Conservation (phyloP, 164 flowering plant species). For the Brasenia schreberi region DNA sequence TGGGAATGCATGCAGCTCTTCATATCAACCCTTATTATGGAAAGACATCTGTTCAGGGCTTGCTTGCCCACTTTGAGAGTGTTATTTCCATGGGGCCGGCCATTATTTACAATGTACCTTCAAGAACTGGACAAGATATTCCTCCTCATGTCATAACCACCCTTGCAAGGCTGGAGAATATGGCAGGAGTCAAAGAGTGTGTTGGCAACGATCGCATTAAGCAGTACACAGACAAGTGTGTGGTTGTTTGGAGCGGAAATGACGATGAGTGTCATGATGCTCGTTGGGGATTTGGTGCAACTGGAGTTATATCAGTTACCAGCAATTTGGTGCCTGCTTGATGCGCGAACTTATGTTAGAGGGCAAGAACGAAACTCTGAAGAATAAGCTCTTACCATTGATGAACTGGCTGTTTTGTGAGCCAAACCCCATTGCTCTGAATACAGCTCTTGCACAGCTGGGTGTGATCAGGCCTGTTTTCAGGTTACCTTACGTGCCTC, state of each 20-base stretch:
- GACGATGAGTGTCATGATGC: slow-evolving; percentile 84
- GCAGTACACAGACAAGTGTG: slow-evolving; percentile 41
- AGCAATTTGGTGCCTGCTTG: slow-evolving; percentile 43
- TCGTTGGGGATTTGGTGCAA: slow-evolving; percentile 66
- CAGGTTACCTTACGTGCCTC: slow-evolving; percentile 82
- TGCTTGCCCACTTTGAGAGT: slow-evolving; percentile 54
- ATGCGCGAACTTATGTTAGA: slow-evolving; percentile 56
- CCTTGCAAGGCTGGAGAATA: slow-evolving; percentile 36
- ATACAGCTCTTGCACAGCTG: slow-evolving; percentile 82
- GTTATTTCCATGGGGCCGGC: slow-evolving; percentile 81
- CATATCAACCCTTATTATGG: slow-evolving; percentile 96
- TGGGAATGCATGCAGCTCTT: slow-evolving; percentile 92
- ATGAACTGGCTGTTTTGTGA: slow-evolving; percentile 50
- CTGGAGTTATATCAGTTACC: slow-evolving; percentile 38
- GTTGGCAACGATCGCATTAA: slow-evolving; percentile 57
- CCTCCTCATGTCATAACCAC: slow-evolving; percentile 50
- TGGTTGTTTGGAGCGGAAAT: slow-evolving; percentile 83
- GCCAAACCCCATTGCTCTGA: slow-evolving; percentile 84
- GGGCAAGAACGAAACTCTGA: slow-evolving; percentile 42
- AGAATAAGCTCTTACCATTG: slow-evolving; percentile 17
- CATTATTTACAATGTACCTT: slow-evolving; percentile 75
- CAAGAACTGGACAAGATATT: slow-evolving; percentile 83
- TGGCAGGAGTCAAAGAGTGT: slow-evolving; percentile 86
- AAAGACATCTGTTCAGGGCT: slow-evolving; percentile 71
- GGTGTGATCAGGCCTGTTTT: slow-evolving; percentile 82